A percentile compares a stretch with the other conserved stretches of the same genome.
These are phyloP conservation scores for Alternaria gaisen DNA, from an alignment of 2,329 filamentous ascomycete genomes.

Conservation along the genomic window DNA sequence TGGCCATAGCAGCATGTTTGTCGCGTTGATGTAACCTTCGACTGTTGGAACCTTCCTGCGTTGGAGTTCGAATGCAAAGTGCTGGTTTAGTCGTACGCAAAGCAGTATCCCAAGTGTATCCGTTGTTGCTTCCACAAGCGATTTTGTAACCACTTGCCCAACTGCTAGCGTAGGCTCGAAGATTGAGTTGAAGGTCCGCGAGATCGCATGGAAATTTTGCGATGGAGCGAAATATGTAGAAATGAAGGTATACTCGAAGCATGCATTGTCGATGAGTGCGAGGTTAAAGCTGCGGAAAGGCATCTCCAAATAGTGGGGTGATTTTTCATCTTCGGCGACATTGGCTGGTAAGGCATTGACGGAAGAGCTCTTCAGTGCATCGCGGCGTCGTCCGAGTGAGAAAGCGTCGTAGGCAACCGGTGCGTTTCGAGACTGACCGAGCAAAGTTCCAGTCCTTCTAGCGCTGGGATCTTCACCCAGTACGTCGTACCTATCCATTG, in stretches of 20 bases:
- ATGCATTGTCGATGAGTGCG: slow-evolving; percentile 91
- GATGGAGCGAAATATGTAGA: slow-evolving; percentile 86
- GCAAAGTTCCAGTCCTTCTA: slow-evolving; percentile 63
- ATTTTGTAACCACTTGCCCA: slow-evolving; percentile 78
- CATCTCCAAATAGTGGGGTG: slow-evolving; percentile 85
- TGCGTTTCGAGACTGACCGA: slow-evolving; percentile 46
- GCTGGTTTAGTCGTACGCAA: slow-evolving; percentile 93
- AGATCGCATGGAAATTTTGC: slow-evolving; percentile 77
- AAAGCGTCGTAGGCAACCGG: slow-evolving; percentile 83
- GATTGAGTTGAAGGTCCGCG: slow-evolving; percentile 83
- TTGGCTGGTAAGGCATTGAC: slow-evolving; percentile 85
- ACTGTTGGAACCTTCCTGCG: slow-evolving; percentile 87
- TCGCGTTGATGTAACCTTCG: slow-evolving; percentile 92
- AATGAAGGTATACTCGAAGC: slow-evolving; percentile 93
- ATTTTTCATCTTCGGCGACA: slow-evolving; percentile 87
- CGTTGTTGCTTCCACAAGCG: slow-evolving; percentile 76
- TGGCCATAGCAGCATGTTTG: slow-evolving; percentile 96
- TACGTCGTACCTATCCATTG: slow-evolving; percentile 82
- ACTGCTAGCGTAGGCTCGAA: slow-evolving; percentile 91
- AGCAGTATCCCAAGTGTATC: slow-evolving; percentile 88
- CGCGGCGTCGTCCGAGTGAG: slow-evolving; percentile 84
- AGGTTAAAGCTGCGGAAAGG: slow-evolving; percentile 96
- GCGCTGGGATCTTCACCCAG: slow-evolving; percentile 79
- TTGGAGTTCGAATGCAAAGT: slow-evolving; percentile 92
- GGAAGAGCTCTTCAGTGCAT: slow-evolving; percentile 77